Evolutionary conservation across 2,329 filamentous ascomycete species (phyloP), one percentile per base, ranked within the genome.

Genomic region (Beauveria australis): DNA sequence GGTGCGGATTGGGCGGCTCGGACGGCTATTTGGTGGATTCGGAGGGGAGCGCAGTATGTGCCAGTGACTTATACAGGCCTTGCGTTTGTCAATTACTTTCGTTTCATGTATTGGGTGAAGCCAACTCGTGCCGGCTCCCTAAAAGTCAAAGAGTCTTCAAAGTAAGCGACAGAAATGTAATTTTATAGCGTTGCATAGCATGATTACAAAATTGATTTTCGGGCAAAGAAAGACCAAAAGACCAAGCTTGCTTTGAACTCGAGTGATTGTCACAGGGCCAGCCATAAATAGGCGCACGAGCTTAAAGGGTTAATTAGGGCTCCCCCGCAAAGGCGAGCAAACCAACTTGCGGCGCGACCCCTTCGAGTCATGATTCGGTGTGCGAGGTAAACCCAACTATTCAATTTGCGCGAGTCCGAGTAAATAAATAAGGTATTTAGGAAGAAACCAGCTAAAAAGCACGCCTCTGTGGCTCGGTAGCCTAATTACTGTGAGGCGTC

Each of bases 31-130:
- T 65, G 64, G 64, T 65, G 61, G 61, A 62, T 64, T 57, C 46
- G 61, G 18, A 49, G 64, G n/a, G 64, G 62, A 10, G 62, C 64
- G 18, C 51, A 56, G 55, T 65, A 65, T 48, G 64, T 65, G 12
- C 64, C 64, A 14, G 64, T 64, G 18, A 65, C 64, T 22, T 65
- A 65, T 33, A 64, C 64, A 1, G 64, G 64, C 3, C 28, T 65
- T 6, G 64, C 64, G 6, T 62, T 62, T 53, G 8, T 47, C 8
- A 64, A 64, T 37, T 63, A 61, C 43, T 59, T 65, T 19, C 61
- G 64, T 1, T 65, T 65, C 49, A 62, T 60, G 60, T 63, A 63
- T 24, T 28, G 53, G 60, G 60, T 53, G 22, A 47, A 22, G 28
- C 53, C 60, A 8, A 53, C 30, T 5, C 18, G 33, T 6, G 44